Conservation (phyloP, 768 basidiomycete species). For the Mycena floridula region DNA sequence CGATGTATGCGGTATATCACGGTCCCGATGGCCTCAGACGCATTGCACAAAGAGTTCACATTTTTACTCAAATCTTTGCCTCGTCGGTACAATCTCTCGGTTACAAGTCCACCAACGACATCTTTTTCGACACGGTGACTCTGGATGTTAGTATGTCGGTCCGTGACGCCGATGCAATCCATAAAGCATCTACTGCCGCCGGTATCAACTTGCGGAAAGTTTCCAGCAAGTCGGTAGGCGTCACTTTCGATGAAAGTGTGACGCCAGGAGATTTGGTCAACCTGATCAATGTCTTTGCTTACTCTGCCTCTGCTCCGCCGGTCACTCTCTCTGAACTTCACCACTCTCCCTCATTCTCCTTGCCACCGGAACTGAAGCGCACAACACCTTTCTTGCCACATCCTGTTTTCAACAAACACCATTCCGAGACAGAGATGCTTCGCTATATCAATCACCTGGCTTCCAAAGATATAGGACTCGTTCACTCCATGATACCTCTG, state of each 20-base stretch:
- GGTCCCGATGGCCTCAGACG: slow-evolving; percentile 79
- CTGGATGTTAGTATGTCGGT: slow-evolving; percentile 63
- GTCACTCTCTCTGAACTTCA: slow-evolving; percentile 43
- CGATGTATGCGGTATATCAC: slow-evolving; percentile 98
- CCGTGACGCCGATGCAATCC: slow-evolving; percentile 54
- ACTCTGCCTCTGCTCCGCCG: slow-evolving; percentile 46
- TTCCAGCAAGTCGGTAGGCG: slow-evolving; percentile 70
- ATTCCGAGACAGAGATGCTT: slow-evolving; percentile 98
- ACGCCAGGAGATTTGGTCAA: slow-evolving; percentile 66
- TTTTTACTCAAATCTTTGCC: slow-evolving; percentile 74
- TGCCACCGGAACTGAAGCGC: slow-evolving; percentile 53
- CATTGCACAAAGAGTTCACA: slow-evolving; percentile 90
- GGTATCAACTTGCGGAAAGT: slow-evolving; percentile 83
- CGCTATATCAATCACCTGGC: slow-evolving; percentile 94
- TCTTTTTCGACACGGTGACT: slow-evolving; percentile 90
- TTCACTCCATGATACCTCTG: slow-evolving; percentile 93
- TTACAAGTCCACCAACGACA: slow-evolving; percentile 61
- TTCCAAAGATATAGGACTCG: slow-evolving; percentile 89
- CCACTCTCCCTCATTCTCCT: slow-evolving; percentile 33
- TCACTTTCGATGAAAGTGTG: slow-evolving; percentile 91
- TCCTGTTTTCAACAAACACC: slow-evolving; percentile 92
- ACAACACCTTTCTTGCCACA: slow-evolving; percentile 74
- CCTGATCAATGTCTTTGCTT: slow-evolving; percentile 78
- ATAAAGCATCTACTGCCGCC: slow-evolving; percentile 53
- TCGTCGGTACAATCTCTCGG: slow-evolving; percentile 63